Base-by-base conservation (phyloP, 768 basidiomycete species). In the Grammothele lineata region DNA sequence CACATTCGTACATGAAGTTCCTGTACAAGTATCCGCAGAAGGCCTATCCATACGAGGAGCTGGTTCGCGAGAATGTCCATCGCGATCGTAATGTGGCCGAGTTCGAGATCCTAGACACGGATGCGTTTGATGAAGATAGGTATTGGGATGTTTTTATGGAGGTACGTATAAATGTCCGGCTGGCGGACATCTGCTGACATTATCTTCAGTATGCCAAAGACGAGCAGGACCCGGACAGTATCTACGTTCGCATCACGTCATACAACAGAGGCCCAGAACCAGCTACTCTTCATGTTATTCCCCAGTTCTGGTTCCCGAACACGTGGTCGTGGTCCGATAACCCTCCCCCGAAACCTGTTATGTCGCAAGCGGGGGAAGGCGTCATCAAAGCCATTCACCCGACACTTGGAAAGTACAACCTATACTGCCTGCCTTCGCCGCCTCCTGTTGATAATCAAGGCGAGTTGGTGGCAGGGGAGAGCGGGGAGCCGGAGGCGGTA, bases 61-160 rank as follows among this genome's bases (percentile, higher is more conserved):
- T 99, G 44, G 87, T 96, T 11, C 68, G 73, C 37, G 93, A 99
- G 70, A 94, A 85, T 62, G 71, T 80, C 59, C 78, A 85, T 56
- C 77, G 96, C 38, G 80, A 78, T 57, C 78, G 96, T 37, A 83
- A 96, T 48, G 92, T 92, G 12, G 70, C 78, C 46, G 96, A 99
- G 66, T 98, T 80, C 60, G 96, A 99, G 68, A 83, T 98, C 58
- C 68, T 95, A 65, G 94, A 98, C 64, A 91, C 92, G 0, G 92
- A 91, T 49, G 78, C 74, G 1, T 96, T 97, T 59, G 89, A 94
- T 49, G 89, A 90, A 25, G 86, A 97, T 65, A 75, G 86, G 9
- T 99, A 99, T 66, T 99, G 96, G 96, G 96, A 99, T 64, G 83
- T 99, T 30, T 99, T 97, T 57, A 84, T 97, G 45, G 95, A 99